These are phyloP conservation scores for Berkeleyomyces rouxiae DNA, from an alignment of 2,329 filamentous ascomycete genomes.

Conservation along the genomic window DNA sequence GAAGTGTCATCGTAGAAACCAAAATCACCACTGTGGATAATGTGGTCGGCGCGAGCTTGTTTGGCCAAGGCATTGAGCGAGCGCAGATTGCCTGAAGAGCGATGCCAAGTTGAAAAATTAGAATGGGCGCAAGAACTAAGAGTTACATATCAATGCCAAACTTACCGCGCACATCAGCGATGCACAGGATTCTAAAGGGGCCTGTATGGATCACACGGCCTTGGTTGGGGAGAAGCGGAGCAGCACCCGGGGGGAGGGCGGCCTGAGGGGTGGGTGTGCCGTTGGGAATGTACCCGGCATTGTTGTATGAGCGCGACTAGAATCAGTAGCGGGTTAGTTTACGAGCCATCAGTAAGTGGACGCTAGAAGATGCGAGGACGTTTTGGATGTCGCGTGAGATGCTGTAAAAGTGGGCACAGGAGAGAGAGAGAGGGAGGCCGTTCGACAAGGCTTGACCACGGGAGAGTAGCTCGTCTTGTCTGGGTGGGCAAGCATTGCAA, in stretches of 20 bases:
- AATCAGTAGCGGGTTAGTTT: conserved; percentile 8
- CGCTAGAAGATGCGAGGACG: no score
- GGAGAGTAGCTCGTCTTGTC: no score
- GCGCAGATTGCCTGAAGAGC: conserved; percentile 61
- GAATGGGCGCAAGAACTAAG: conserved; percentile 13
- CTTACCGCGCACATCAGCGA: conserved; percentile 56
- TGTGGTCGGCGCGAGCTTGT: conserved; percentile 87
- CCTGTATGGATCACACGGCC: conserved; percentile 49
- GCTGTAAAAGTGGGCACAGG: no score
- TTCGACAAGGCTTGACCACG: no score
- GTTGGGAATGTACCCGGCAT: conserved; percentile 45
- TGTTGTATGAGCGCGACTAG: conserved; percentile 31
- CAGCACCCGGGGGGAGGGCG: conserved; percentile 35
- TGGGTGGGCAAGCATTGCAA: no score
- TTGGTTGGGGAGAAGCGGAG: conserved; percentile 50
- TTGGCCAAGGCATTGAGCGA: conserved; percentile 94
- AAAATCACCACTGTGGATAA: conserved; percentile 97
- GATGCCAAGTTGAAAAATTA: conserved; percentile 3
- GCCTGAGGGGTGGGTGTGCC: conserved; percentile 28
- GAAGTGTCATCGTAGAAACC: conserved; percentile 97
- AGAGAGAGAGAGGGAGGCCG: no score
- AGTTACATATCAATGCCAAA: not conserved
- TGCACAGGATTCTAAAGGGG: conserved; percentile 49
- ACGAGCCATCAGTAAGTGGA: no score
- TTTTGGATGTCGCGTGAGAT: no score